Conservation (phyloP, 371 early-diverging fungal species). For the Mucor indicus region DNA sequence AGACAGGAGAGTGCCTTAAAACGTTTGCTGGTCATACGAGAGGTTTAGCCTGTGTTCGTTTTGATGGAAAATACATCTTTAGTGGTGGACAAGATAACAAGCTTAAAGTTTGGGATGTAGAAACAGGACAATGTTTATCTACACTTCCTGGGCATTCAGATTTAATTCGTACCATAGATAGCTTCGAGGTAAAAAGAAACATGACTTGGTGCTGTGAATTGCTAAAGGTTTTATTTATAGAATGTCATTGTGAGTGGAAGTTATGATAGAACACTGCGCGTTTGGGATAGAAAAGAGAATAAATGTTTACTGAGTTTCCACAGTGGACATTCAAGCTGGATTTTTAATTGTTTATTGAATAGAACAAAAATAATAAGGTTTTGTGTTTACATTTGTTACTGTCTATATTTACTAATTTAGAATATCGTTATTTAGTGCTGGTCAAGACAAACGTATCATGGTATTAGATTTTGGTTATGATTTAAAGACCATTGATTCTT, state of each 20-base stretch:
- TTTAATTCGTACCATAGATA: constrained; percentile 86
- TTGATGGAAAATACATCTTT: constrained; percentile 78
- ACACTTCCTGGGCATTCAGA: constrained; percentile 83
- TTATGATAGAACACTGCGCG: constrained; percentile 91
- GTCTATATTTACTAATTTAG: background rate
- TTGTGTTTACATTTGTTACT: background rate
- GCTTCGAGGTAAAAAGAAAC: constrained; percentile 32
- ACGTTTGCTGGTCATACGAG: constrained; percentile 69
- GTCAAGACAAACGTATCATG: constrained; percentile 71
- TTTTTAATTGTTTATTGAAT: constrained; percentile 86
- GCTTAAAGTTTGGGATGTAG: constrained; percentile 89
- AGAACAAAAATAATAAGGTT: constrained; percentile 70
- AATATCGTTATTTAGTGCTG: constrained; percentile 19
- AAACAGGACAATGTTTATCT: constrained; percentile 70
- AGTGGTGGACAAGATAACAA: constrained; percentile 92
- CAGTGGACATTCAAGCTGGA: constrained; percentile 82
- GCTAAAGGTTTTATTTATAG: background rate
- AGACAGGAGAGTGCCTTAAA: constrained; percentile 57
- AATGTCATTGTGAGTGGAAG: constrained; percentile 45
- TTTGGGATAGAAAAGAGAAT: constrained; percentile 71
- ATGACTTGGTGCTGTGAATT: background rate
- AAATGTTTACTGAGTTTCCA: constrained; percentile 49
- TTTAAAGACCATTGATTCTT: constrained; percentile 3
- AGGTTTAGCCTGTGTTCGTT: constrained; percentile 91
- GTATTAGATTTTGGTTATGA: constrained; percentile 71